Evolutionary conservation across 495 filamentous ascomycete genomes (phyloP).

Genomic region (Hapsidospora chrysogenum): DNA sequence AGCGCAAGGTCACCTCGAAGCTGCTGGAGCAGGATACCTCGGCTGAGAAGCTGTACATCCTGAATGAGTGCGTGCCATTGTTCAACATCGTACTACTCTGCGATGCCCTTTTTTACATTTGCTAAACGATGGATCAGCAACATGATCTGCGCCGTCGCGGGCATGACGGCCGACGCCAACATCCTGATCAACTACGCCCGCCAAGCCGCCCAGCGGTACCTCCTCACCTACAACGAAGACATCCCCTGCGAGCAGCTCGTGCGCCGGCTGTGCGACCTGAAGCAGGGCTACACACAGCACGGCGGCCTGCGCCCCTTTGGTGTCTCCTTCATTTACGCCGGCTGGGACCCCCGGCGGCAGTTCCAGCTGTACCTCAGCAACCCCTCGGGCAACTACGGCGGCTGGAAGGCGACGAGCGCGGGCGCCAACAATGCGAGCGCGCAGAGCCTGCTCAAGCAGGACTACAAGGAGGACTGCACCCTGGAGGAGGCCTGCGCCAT

Average conservation of each 20-base stretch:
- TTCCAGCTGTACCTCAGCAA: slow-evolving; percentile 99
- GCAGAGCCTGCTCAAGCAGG: slow-evolving; percentile 94
- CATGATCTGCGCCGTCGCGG: slow-evolving; percentile 98
- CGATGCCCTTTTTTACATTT: background rate
- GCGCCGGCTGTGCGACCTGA: slow-evolving; percentile 88
- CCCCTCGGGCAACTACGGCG: slow-evolving; percentile 97
- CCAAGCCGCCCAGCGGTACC: slow-evolving; percentile 88
- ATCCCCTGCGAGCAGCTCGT: slow-evolving; percentile 99
- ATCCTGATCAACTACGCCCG: slow-evolving; percentile 99
- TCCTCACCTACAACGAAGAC: slow-evolving; percentile 98
- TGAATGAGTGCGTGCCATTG: slow-evolving; percentile 69
- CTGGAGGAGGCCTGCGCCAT: slow-evolving; percentile 93
- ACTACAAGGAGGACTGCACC: slow-evolving; percentile 95
- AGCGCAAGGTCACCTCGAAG: slow-evolving; percentile 99
- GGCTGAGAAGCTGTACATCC: slow-evolving; percentile 96
- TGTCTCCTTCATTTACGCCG: slow-evolving; percentile 98
- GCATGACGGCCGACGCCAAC: slow-evolving; percentile 98
- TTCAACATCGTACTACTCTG: background rate
- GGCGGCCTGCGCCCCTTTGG: slow-evolving; percentile 94
- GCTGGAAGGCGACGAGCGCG: slow-evolving; percentile 96
- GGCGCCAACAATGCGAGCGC: slow-evolving; percentile 97
- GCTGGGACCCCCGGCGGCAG: slow-evolving; percentile 83
- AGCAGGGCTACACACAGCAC: slow-evolving; percentile 99
- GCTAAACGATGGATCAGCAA: slow-evolving; percentile 47
- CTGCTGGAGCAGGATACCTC: slow-evolving; percentile 97